These are phyloP conservation scores for Cryptosporidium viatorum DNA, from an alignment of 169 alveolate genomes.

Conservation along the genomic window DNA sequence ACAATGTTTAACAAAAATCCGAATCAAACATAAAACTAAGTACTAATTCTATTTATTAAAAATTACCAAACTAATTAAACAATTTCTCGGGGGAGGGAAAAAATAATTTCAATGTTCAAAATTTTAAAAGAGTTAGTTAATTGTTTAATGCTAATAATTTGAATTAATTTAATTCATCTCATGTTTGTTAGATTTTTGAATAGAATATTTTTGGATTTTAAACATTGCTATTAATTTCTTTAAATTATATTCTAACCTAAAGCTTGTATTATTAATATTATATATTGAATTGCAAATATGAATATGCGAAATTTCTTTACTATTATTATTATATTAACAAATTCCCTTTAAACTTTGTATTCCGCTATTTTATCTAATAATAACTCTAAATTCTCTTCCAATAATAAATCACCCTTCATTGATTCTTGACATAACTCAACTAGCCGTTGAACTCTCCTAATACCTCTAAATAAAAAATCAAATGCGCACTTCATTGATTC, in stretches of 20 bases:
- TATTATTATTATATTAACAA: not conserved
- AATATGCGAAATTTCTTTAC: not conserved
- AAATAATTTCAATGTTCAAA: too few relatives aligned
- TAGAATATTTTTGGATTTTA: too few relatives aligned
- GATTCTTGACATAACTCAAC: conserved; percentile 62
- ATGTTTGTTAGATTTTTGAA: too few relatives aligned
- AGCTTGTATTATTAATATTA: too few relatives aligned
- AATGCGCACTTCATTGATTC: conserved; percentile 67
- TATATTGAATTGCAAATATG: not conserved
- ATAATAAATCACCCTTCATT: conserved; percentile 53
- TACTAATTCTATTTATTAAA: too few relatives aligned
- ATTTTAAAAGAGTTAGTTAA: too few relatives aligned
- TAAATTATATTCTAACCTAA: not conserved
- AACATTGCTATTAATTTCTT: not conserved
- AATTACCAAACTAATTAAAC: not conserved
- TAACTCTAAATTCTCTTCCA: conserved; percentile 56
- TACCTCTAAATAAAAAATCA: conserved; percentile 35
- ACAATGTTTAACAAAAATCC: not conserved
- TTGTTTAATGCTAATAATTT: too few relatives aligned
- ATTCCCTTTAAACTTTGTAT: conserved; percentile 20
- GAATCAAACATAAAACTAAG: too few relatives aligned
- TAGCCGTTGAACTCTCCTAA: conserved; percentile 70
- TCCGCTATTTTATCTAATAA: conserved; percentile 57
- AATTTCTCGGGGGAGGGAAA: too few relatives aligned
- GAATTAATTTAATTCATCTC: not conserved